phyloP scores from a whole-genome alignment of 305 asterid genomes.

The Fraxinus greggii region DNA sequence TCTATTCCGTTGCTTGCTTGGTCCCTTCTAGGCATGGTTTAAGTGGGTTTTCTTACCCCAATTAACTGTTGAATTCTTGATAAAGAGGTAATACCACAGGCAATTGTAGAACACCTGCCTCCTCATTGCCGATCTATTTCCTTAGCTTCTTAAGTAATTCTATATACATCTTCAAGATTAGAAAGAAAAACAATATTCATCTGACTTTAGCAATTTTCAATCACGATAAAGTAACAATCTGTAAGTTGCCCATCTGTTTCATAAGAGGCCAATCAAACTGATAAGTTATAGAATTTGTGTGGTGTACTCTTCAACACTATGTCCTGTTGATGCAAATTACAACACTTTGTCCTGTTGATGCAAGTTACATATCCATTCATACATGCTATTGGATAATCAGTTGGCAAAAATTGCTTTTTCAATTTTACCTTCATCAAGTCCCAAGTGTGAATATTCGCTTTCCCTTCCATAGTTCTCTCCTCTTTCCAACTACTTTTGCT shows the following conservation, averaged over 20 bases:
- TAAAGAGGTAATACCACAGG: neutral
- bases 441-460: neutral
- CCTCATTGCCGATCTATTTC: neutral
- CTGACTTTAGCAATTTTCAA: neutral
- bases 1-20: neutral
- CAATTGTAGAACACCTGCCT: neutral
- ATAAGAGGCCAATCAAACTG: neutral
- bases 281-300: neutral
- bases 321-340: neutral
- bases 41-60: neutral
- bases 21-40: neutral
- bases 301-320: neutral
- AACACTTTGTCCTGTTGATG: neutral
- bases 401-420: neutral
- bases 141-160: neutral
- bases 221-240: neutral
- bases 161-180: neutral
- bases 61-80: neutral
- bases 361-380: neutral
- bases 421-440: neutral
- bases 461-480: neutral
- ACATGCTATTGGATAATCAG: neutral
- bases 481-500: neutral
- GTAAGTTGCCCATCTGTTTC: neutral
- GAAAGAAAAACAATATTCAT: neutral